Percentiles rank a stretch among this genome's conserved stretches.
These are phyloP conservation scores for Trichosporon coremiiforme DNA, from an alignment of 1,284 basidiomycete genomes.

Conservation along the genomic window DNA sequence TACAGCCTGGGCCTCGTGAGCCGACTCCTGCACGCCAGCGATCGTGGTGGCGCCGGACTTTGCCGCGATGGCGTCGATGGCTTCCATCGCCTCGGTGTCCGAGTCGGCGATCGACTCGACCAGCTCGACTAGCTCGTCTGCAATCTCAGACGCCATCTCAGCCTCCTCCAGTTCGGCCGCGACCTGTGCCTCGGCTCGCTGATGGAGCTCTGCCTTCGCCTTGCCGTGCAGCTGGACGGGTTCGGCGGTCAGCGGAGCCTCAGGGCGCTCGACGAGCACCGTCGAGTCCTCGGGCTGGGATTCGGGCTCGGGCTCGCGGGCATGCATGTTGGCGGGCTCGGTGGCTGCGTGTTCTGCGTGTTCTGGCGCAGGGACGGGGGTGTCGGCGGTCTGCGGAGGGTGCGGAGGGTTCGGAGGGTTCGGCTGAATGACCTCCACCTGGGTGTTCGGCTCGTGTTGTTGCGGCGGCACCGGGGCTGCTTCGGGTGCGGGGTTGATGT, in stretches of 20 bases:
- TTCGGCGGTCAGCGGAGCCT: background rate
- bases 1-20: background rate
- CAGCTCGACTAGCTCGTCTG: slow-evolving; percentile 15
- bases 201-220: background rate
- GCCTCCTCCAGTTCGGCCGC: background rate
- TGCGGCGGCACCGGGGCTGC: too few species aligned
- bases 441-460: slow-evolving; percentile 9
- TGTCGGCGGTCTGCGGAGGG: too few species aligned
- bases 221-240: background rate
- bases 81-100: background rate
- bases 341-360: background rate
- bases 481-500: background rate
- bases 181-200: background rate
- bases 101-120: slow-evolving; percentile 14
- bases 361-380: too few species aligned
- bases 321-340: background rate
- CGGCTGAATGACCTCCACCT: background rate
- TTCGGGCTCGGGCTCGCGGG: background rate
- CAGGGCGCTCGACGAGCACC: slow-evolving; percentile 7
- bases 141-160: background rate
- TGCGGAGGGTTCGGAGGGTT: background rate
- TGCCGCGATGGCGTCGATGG: background rate
- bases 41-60: background rate
- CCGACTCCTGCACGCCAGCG: background rate
- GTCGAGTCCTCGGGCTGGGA: slow-evolving; percentile 1